Conservation (phyloP, 768 basidiomycete species). For the Mycena albidolilacea region DNA sequence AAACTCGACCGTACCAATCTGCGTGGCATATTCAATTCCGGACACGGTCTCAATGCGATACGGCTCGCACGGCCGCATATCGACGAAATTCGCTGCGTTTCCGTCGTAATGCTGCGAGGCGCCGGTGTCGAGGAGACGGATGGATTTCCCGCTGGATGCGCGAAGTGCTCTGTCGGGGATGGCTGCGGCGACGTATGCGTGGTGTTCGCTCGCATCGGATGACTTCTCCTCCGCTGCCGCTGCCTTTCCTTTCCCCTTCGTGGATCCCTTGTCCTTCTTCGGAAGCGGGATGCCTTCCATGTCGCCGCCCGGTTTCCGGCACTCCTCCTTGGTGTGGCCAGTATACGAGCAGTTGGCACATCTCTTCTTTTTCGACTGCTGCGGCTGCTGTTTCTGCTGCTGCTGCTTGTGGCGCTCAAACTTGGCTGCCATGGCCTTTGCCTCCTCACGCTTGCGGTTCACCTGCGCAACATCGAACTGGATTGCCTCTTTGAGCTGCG, state of each 20-base stretch:
- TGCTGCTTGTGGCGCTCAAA: conserved; percentile 22
- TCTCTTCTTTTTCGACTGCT: background rate
- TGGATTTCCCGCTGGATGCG: too few species aligned
- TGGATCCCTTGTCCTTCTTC: background rate
- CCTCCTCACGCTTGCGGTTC: too few species aligned
- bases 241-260: conserved; percentile 18
- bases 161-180: too few species aligned
- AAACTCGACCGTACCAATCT: conserved; percentile 8
- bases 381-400: conserved; percentile 3
- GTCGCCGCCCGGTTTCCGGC: too few species aligned
- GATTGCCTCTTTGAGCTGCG: too few species aligned
- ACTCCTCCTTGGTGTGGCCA: too few species aligned
- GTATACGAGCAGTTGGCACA: conserved; percentile 11
- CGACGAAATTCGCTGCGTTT: fast-evolving
- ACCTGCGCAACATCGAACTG: too few species aligned
- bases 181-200: background rate
- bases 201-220: background rate
- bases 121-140: too few species aligned
- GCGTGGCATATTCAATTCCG: conserved; percentile 5
- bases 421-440: background rate
- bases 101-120: too few species aligned
- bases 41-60: background rate
- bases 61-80: background rate
- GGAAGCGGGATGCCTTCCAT: too few species aligned
- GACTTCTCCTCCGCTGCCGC: conserved; percentile 16